phyloP scores from a whole-genome alignment of 345 rosid genomes.

The Citrus maxima region DNA sequence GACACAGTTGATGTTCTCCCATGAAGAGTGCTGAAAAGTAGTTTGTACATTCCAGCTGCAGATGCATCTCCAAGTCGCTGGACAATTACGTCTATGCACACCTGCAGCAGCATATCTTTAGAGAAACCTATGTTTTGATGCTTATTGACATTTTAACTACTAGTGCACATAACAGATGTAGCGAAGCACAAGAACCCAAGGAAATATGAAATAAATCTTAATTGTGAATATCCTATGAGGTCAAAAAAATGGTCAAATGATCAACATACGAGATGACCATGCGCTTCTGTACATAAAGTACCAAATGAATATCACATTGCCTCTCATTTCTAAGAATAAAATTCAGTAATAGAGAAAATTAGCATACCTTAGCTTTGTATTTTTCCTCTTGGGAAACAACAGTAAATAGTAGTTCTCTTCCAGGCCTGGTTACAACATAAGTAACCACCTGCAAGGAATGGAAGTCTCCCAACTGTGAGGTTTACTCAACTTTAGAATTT shows the following conservation, averaged over 20 bases:
- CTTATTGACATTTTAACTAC: background rate
- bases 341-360: background rate
- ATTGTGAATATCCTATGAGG: background rate
- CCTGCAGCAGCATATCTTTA: slow-evolving; percentile 32
- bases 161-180: background rate
- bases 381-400: slow-evolving; percentile 93
- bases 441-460: slow-evolving; percentile 58
- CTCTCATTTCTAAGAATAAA: background rate
- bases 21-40: slow-evolving; percentile 62
- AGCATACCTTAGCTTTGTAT: slow-evolving; percentile 84
- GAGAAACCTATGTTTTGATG: slow-evolving; percentile 6
- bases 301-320: background rate
- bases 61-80: slow-evolving; percentile 96
- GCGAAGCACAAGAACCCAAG: background rate
- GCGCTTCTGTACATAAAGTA: background rate
- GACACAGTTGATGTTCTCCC: slow-evolving; percentile 66
- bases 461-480: background rate
- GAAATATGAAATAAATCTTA: background rate
- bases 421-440: slow-evolving; percentile 86
- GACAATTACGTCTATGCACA: slow-evolving; percentile 86
- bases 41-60: slow-evolving; percentile 83
- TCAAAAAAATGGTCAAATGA: background rate
- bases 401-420: slow-evolving; percentile 89
- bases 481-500: background rate
- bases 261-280: background rate